phyloP scores from a whole-genome alignment of 1,139 yeast species.

The Kodamaea fungicola region DNA sequence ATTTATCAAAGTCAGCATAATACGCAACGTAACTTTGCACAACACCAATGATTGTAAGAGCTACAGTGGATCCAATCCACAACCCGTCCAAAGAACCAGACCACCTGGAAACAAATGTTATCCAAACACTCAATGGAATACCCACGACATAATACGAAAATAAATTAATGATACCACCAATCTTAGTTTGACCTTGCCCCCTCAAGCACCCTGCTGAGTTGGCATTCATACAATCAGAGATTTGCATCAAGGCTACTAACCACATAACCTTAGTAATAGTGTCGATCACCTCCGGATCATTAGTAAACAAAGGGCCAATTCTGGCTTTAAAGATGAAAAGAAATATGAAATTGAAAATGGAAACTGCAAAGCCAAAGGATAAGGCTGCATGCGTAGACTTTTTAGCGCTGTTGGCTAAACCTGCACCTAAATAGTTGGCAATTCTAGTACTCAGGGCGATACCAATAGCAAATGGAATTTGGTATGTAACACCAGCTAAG shows the following conservation, averaged over 20 bases:
- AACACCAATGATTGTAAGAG: constrained; percentile 49
- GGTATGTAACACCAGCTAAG: constrained; percentile 50
- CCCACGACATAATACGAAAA: constrained; percentile 53
- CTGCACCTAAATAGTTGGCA: constrained; percentile 58
- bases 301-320: constrained; percentile 39
- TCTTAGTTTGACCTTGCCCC: constrained; percentile 58
- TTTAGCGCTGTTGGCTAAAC: constrained; percentile 43
- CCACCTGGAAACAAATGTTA: constrained; percentile 46
- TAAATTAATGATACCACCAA: constrained; percentile 56
- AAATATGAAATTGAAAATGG: constrained; percentile 37
- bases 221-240: constrained; percentile 56
- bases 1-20: constrained; percentile 35
- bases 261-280: constrained; percentile 46
- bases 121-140: constrained; percentile 45
- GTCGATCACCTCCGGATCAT: constrained; percentile 39
- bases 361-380: constrained; percentile 40
- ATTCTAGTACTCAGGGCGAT: constrained; percentile 59
- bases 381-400: constrained; percentile 46
- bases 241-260: constrained; percentile 52
- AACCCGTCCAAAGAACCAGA: constrained; percentile 47
- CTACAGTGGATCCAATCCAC: constrained; percentile 53
- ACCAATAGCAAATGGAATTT: constrained; percentile 58
- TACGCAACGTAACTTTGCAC: constrained; percentile 47
- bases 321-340: constrained; percentile 34
- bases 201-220: constrained; percentile 58